Evolutionary conservation across 306 rosid species (phyloP).

Genomic region (Quercus parvula): DNA sequence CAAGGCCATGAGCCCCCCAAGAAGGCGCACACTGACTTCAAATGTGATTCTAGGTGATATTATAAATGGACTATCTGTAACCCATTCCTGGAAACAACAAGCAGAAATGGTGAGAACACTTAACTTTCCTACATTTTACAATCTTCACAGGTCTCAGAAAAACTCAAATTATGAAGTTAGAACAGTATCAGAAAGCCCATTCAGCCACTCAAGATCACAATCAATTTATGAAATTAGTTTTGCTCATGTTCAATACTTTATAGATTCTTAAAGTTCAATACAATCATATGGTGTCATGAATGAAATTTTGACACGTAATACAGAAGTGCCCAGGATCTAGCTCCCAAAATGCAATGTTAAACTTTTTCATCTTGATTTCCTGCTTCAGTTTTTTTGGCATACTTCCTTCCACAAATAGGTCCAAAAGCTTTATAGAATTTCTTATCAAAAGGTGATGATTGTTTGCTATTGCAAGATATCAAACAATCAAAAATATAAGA

Average conservation of each 20-base stretch:
- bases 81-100: constrained; percentile 85
- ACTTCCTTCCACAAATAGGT: background rate
- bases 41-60: constrained; percentile 98
- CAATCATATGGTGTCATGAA: background rate
- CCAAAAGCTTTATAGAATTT: background rate
- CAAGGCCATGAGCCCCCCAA: constrained; percentile 98
- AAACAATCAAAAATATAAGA: background rate
- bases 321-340: background rate
- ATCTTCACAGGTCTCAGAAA: constrained; percentile 10
- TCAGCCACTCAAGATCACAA: background rate
- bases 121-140: constrained; percentile 4
- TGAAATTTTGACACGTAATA: background rate
- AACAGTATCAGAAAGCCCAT: background rate
- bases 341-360: background rate
- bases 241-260: background rate
- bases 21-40: constrained; percentile 98
- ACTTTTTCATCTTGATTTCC: background rate
- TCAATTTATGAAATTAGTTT: background rate
- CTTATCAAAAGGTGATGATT: background rate
- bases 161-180: constrained; percentile 11
- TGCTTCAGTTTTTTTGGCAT: background rate
- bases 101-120: background rate
- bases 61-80: constrained; percentile 90
- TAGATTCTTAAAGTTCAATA: background rate
- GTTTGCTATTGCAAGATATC: background rate